These are phyloP conservation scores for Dendrobium huoshanense DNA, from an alignment of 106 monocot species.

Conservation along the genomic window DNA sequence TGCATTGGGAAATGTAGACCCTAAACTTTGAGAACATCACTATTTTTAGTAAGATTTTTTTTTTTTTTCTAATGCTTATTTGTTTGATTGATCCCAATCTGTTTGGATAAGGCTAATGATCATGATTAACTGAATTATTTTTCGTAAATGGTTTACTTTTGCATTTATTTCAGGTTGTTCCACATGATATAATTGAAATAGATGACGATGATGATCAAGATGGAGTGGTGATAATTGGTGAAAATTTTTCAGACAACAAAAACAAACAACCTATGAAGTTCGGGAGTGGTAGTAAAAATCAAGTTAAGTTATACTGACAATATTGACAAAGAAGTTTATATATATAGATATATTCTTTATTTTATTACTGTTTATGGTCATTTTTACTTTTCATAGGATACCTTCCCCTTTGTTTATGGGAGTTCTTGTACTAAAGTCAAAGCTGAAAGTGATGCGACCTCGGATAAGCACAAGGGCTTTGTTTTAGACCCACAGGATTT, in stretches of 20 bases:
- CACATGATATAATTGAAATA: conserved; percentile 11
- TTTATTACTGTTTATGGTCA: background rate
- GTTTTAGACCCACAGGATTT: conserved; percentile 6
- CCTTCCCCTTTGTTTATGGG: conserved; percentile 11
- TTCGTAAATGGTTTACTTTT: background rate
- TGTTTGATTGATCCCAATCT: background rate
- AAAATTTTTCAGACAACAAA: conserved; percentile 23
- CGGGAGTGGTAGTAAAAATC: conserved; percentile 8
- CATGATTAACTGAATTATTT: background rate
- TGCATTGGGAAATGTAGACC: too few species aligned
- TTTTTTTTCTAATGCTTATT: background rate
- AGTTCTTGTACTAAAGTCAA: conserved; percentile 25
- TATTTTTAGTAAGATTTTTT: background rate
- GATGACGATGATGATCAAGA: conserved; percentile 35
- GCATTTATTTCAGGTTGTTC: conserved; percentile 20
- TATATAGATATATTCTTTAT: background rate
- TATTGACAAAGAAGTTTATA: background rate
- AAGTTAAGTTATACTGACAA: conserved; percentile 12
- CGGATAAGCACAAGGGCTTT: conserved; percentile 12
- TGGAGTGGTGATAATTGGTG: conserved; percentile 24
- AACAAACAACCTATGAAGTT: conserved; percentile 27
- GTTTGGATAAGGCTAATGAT: background rate
- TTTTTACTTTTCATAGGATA: conserved; percentile 16
- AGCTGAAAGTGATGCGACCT: conserved; percentile 5
- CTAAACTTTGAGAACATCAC: too few species aligned